Base-by-base conservation (phyloP, 2,329 filamentous ascomycete species). In the Hymenoscyphus linearis region DNA sequence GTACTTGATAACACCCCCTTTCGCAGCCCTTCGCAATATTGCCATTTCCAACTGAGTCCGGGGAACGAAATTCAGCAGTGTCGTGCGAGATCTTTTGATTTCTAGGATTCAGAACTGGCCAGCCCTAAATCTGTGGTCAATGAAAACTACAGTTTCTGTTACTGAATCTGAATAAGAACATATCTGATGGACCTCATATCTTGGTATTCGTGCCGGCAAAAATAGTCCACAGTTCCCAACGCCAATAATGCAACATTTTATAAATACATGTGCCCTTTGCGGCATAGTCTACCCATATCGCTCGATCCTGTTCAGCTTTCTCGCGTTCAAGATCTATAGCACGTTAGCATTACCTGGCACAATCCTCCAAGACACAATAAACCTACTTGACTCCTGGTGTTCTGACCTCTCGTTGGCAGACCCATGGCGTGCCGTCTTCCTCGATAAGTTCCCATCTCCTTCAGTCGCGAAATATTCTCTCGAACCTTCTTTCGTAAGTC, bases 391-490 rank as follows among this genome's bases (percentile, higher is more conserved):
- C 80, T 90, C 73, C 90, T 87, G 62, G 95, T 98, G 70, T 83
- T 85, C 78, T 99, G 95, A 68, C 95, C 95, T 68, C 95, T 84
- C 59, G 95, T 93, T 3, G 95, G 95, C 78, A 98, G 77, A 63
- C 88, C 85, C 88, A 98, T 93, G 61, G 93, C 93, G 79, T 99
- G 95, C 67, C 95, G 81, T 74, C 90, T 87, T 66, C 95, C 95
- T 58, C 95, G 82, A 73, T 96, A 96, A 3, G 88, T 87, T 56
- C 93, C 93, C 79, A 96, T 97, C 70, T 97, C 93, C 74, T 89
- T 90, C 75, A 99, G 72, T 62, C 93, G 81, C 73, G 82, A 82
- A 68, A 99, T 96, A 72, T 98, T 95, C 56, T 96, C 91, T 70
- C 88, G 82, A 40, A 97, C 77, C 62, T 90, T 79, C 72, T 89